Evolutionary conservation across 2,329 filamentous ascomycete species (phyloP).

Genomic region (Aspergillus brunneoviolaceus): DNA sequence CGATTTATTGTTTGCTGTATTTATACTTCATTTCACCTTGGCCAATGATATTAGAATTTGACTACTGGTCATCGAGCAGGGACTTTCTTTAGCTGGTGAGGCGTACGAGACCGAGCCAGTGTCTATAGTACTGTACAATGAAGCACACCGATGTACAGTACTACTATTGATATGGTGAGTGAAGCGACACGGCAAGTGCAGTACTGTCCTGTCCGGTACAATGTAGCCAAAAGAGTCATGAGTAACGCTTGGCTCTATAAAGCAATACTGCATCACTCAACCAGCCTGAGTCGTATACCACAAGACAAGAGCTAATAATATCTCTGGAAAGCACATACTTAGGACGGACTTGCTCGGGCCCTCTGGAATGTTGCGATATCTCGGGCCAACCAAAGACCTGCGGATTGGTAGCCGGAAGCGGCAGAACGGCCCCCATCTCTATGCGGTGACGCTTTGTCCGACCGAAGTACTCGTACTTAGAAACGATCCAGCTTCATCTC

Average conservation of each 20-base stretch:
- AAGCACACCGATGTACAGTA: not conserved
- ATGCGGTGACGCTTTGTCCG: conserved; percentile 4
- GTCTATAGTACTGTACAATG: no score
- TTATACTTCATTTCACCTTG: conserved; percentile 28
- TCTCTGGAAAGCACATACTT: not conserved
- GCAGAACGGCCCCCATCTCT: not conserved
- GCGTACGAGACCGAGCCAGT: no score
- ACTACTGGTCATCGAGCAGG: not conserved
- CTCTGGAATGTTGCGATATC: conserved; percentile 2
- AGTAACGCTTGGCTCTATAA: not conserved
- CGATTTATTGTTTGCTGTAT: conserved; percentile 31
- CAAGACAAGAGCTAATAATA: not conserved
- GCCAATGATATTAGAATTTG: conserved; percentile 22
- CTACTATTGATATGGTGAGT: no score
- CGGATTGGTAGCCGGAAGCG: conserved; percentile 2
- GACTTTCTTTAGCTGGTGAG: not conserved
- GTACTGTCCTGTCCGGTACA: no score
- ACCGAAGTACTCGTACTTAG: not conserved
- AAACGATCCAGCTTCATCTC: not conserved
- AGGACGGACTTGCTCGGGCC: not conserved
- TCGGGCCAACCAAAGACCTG: conserved; percentile 7
- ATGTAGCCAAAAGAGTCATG: not conserved
- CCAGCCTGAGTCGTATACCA: not conserved
- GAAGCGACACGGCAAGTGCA: not conserved
- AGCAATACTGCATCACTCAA: not conserved